Base-by-base conservation (phyloP, 257 asterid species). In the Rhazya stricta region DNA sequence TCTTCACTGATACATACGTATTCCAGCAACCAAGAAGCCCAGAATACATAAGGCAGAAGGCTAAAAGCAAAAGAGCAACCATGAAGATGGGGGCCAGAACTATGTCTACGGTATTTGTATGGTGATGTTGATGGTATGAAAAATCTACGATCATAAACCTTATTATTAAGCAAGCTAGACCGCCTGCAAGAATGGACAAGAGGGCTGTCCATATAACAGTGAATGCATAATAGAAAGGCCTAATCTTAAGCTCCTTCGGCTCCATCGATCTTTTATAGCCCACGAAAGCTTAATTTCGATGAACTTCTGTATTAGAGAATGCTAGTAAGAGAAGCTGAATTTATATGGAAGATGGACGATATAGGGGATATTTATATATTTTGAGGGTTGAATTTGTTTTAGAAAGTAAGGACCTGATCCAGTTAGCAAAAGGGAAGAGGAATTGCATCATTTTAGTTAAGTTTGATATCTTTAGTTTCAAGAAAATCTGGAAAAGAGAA, bases 171-270 rank as follows among this genome's bases (percentile, higher is more conserved):
- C 18, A 36, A 6, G 72, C 8, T 46, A 74, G 34, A 1, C 16
- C 13, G 0, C 30, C 50, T 1, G 11, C 72, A 19, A 74, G 11
- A 19, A 61, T 12, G 7, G 43, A 39, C n/a, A 51, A 21, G 3
- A 74, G 15, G 46, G 37, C 9, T 74, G 45, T 74, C 71, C 78
- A 62, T 32, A 15, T 62, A 19, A 30, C 50, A 16, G 29, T 50
- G 23, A 48, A 8, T n/a, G 39, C 68, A 57, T 56, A 30, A 42
- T 25, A 25, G 54, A 5, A 72, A 5, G 54, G 76, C n/a, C 25
- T 39, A 15, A 16, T 6, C 32, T 37, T 21, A 15, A 45, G 29
- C 32, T 16, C 42, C 39, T 6, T 1, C 3, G 11, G 10, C 42
- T 56, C 76, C 76, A 72, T 72, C 48, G 27, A 13, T 4, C 9